Evolutionary conservation across 169 alveolate species (phyloP), one percentile per base, ranked within the genome.

Genomic region (Plasmodium cynomolgi): DNA sequence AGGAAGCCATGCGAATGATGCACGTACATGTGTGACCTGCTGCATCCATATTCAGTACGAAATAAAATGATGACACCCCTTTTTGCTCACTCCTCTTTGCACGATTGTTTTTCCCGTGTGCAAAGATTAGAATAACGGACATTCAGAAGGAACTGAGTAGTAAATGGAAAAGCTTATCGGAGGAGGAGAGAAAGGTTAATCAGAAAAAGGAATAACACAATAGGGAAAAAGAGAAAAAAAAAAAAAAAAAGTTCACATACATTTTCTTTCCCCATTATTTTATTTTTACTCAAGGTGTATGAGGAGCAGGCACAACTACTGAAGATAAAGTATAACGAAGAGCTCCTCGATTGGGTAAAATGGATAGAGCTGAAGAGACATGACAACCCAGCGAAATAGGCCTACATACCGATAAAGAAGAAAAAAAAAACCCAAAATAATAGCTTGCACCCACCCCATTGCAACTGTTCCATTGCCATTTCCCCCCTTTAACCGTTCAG

Each of bases 131-230:
- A 81, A 90, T 90, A 81, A 81, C 94, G 29, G 94, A 90, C 34
- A 81, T 90, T 80, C 94, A 90, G 73, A 90, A 90, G 77, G 94
- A 90, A 81, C 77, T 90, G 31, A 90, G 94, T 73, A 68, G 34
- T 41, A 90, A 68, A 90, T 90, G 94, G 94, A 90, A 90, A 68
- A 44, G 2, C 50, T 23, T 90, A 15, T 56, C 94, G n/a, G 83
- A 79, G 50, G 94, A 90, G 29, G 94, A 90, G 47, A 90, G 91
- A 37, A 90, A 81, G 73, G 94, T 90, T 41, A 71, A 81, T 77
- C 23, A 37, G 62, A 20, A n/a, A 31, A 77, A 77, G 5, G 47
- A 62, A 8, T 58, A 13, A 41, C 34, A 34, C 11, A 11, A 62
- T 15, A 58, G 47, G 11, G 74, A 41, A 90, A 54, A 44, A 81